Conservation (phyloP, 2,329 filamentous ascomycete species). For the Biscogniauxia marginata region DNA sequence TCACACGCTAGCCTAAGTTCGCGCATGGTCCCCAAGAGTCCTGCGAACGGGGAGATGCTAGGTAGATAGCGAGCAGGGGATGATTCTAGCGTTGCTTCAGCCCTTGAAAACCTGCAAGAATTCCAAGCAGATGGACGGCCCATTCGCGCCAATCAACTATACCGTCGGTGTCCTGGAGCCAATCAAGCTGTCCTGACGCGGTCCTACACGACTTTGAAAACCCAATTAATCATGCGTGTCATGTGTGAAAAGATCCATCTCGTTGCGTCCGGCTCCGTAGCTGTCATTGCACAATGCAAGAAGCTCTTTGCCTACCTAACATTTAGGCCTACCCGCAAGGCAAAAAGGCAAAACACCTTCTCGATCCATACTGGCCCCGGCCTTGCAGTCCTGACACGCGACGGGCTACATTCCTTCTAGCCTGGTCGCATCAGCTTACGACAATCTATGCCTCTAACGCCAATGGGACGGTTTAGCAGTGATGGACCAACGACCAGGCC, state of each 20-base stretch:
- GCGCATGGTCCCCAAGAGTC: not conserved
- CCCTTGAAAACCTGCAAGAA: slow-evolving; percentile 33
- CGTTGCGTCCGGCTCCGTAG: slow-evolving; percentile 21
- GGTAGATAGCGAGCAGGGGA: slow-evolving; percentile 7
- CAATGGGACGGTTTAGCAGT: not conserved
- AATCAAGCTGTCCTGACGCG: slow-evolving; percentile 37
- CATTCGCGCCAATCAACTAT: slow-evolving; percentile 26
- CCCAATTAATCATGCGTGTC: slow-evolving; percentile 42
- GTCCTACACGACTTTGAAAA: slow-evolving; percentile 36
- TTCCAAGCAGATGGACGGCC: slow-evolving; percentile 31
- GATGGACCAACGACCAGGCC: not conserved
- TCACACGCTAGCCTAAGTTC: not conserved
- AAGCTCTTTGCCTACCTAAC: not conserved
- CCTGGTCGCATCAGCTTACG: slow-evolving; percentile 9
- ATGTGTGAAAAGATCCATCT: slow-evolving; percentile 30
- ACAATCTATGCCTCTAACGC: not conserved
- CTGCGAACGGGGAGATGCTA: not conserved
- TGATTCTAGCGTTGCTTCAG: slow-evolving; percentile 27
- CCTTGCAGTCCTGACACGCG: slow-evolving; percentile 9
- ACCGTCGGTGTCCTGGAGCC: slow-evolving; percentile 27
- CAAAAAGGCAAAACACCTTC: slow-evolving; percentile 12
- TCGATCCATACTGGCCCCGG: slow-evolving; percentile 15
- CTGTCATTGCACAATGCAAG: slow-evolving; percentile 8
- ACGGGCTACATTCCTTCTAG: slow-evolving; percentile 12
- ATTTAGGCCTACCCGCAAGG: slow-evolving; percentile 4